Base-by-base conservation (phyloP, 192 early-diverging fungal species). In the Allomyces macrogynus region DNA sequence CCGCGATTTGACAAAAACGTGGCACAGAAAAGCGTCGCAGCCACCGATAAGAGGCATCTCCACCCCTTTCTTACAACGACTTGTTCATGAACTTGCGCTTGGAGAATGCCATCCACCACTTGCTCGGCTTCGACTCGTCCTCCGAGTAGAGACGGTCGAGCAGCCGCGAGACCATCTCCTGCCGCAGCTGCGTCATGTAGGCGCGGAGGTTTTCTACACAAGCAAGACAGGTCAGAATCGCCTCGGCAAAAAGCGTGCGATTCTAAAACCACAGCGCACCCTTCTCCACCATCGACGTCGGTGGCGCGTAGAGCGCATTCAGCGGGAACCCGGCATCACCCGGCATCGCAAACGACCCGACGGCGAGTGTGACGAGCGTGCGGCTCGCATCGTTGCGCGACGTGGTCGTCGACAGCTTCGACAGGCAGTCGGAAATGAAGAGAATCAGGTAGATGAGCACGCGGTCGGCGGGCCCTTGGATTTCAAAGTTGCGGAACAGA, bases 21-120 rank as follows among this genome's bases (percentile, higher is more conserved):
- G 32, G 32, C 32, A 40, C 32, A 40, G 32, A 63, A 25, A 23
- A 63, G 20, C 20, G 23, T 23, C 32, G 20, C 26, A 10, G 32
- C 63, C 63, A 26, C 63, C 11, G 18, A 18, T 10, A 3, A 63
- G 18, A 20, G 0, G 18, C 5, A 4, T 63, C 25, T 63, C 18
- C 62, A 63, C 18, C 18, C 18, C 25, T 57, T 23, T 23, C n/a
- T 67, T 80, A 79, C 67, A 90, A 76, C 26, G 80, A 73, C 77
- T 93, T 82, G 71, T 86, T 86, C 94, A 99, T 99, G 72, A 99
- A 99, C 78, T 95, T 92, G 69, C 93, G 82, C 84, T 96, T 99
- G 71, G 91, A 85, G 81, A 99, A 99, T 71, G 89, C 87, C 82
- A 99, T 80, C 96, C 96, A 99, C 94, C 94, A 99, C 73, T 99